Conservation (phyloP, 2,329 filamentous ascomycete species). For the Sporothrix schenckii region DNA sequence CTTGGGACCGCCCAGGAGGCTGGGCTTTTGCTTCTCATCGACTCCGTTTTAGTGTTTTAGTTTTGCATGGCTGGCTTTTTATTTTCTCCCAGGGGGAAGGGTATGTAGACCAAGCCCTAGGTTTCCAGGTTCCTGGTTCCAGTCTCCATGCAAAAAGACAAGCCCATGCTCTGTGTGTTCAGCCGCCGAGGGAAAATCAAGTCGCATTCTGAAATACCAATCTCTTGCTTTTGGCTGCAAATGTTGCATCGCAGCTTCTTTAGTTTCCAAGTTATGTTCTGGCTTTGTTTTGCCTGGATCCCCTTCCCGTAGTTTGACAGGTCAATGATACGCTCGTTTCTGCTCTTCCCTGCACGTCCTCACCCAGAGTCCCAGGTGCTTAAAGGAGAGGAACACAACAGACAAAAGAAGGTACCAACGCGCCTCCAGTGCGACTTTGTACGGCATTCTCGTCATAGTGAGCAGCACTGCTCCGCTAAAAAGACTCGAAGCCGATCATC, state of each 20-base stretch:
- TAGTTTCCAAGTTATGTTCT: not conserved
- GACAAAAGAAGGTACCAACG: not conserved
- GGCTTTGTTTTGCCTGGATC: not conserved
- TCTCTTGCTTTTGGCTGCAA: not conserved
- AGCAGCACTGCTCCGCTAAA: slow-evolving; percentile 4
- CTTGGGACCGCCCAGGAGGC: not conserved
- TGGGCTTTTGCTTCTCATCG: not conserved
- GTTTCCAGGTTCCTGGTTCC: not conserved
- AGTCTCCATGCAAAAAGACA: not conserved
- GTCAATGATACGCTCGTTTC: slow-evolving; percentile 8
- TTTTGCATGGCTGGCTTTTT: not conserved
- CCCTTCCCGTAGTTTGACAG: not conserved
- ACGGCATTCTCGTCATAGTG: slow-evolving; percentile 18
- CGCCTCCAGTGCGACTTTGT: slow-evolving; percentile 19
- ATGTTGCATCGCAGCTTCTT: too few species aligned
- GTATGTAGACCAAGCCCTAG: too few species aligned
- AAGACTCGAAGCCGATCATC: not conserved
- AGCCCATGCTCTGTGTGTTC: not conserved
- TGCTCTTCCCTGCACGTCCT: too few species aligned
- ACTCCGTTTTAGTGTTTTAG: not conserved
- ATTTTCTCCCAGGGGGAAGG: not conserved
- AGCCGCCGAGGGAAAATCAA: not conserved
- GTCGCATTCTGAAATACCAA: not conserved
- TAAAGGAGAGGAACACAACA: not conserved
- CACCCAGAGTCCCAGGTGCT: too few species aligned